Conservation (phyloP, 306 rosid genomes). For the Lathyrus aphaca region DNA sequence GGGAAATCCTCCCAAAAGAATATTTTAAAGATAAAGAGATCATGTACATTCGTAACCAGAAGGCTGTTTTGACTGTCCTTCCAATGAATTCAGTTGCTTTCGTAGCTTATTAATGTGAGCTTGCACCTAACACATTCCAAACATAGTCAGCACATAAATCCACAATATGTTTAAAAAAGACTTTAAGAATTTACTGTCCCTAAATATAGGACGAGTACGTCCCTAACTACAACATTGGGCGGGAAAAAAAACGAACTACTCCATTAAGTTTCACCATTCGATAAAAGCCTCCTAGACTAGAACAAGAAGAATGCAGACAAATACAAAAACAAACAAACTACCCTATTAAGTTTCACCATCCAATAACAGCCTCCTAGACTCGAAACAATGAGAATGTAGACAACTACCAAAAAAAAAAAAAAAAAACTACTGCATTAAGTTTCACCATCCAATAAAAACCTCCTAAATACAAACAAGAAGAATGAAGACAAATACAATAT, state of each 20-base stretch:
- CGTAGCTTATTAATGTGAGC: conserved; percentile 83
- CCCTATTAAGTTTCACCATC: conserved; percentile 8
- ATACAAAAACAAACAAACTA: conserved; percentile 1
- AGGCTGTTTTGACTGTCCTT: conserved; percentile 75
- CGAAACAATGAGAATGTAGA: conserved; percentile 19
- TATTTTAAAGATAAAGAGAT: conserved; percentile 18
- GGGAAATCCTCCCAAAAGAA: conserved; percentile 20
- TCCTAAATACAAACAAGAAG: conserved; percentile 23
- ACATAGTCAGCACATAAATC: conserved; percentile 40
- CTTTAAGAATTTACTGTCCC: neutral
- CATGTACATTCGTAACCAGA: conserved; percentile 66
- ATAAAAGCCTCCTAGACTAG: conserved; percentile 30
- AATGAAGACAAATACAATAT: conserved; percentile 21
- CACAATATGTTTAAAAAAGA: conserved; percentile 6
- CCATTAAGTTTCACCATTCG: conserved; percentile 13
- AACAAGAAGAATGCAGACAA: conserved; percentile 29
- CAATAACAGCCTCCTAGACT: conserved; percentile 27
- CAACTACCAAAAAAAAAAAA: neutral
- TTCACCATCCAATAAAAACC: conserved; percentile 30
- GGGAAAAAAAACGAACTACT: conserved; percentile 10
- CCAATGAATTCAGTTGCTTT: conserved; percentile 81
- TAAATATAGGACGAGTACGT: too few relatives aligned
- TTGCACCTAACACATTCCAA: conserved; percentile 73
- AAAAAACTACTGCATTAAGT: neutral
- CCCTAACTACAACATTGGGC: neutral